phyloP scores from a whole-genome alignment of 2,329 filamentous ascomycete species.

The Fusarium siculi region DNA sequence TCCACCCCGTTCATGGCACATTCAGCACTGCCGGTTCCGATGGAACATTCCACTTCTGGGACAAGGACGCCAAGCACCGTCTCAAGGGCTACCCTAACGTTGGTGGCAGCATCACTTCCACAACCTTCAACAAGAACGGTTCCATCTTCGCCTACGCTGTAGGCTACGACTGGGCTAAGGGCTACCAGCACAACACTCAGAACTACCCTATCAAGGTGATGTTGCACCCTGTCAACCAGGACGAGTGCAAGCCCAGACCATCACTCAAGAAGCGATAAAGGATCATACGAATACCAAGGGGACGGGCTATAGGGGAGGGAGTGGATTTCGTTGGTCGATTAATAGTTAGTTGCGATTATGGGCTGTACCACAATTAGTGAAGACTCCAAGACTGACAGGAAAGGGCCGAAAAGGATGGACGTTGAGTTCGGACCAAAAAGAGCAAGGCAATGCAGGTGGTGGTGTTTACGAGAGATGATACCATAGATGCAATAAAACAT shows the following conservation, averaged over 20 bases:
- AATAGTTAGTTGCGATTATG: constrained; percentile 35
- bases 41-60: constrained; percentile 97
- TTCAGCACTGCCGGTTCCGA: constrained; percentile 97
- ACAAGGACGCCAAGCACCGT: constrained; percentile 89
- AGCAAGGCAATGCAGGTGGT: constrained; percentile 23
- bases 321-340: constrained; percentile 13
- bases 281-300: neutral
- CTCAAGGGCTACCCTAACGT: constrained; percentile 89
- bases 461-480: constrained; percentile 46
- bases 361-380: constrained; percentile 14
- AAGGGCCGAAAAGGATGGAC: constrained; percentile 14
- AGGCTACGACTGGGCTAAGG: constrained; percentile 99
- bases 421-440: constrained; percentile 13
- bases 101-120: constrained; percentile 87
- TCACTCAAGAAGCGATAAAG: constrained; percentile 68
- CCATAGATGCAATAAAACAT: constrained; percentile 41
- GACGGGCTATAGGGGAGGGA: neutral
- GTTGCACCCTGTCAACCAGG: constrained; percentile 77
- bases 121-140: constrained; percentile 89
- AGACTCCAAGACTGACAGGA: constrained; percentile 23
- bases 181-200: constrained; percentile 84
- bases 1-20: constrained; percentile 97
- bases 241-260: constrained; percentile 72
- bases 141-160: constrained; percentile 89
- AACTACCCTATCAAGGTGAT: constrained; percentile 83